Conservation (phyloP, 768 basidiomycete genomes). For the Sistotremastrum suecicum region DNA sequence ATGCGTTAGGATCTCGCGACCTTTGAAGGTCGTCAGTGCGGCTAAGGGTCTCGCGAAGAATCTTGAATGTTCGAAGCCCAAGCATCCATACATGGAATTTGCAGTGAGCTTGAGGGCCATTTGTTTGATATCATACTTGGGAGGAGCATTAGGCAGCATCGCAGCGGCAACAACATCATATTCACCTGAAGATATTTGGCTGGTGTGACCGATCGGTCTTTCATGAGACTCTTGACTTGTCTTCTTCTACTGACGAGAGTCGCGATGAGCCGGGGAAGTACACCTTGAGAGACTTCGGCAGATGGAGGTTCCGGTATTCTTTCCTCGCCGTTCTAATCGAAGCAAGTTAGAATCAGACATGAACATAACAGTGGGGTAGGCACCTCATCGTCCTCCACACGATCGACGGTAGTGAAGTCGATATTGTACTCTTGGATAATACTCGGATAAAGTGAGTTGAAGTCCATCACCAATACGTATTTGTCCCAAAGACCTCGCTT, state of each 20-base stretch:
- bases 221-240: constrained; percentile 91
- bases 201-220: constrained; percentile 56
- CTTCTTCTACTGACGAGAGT: constrained; percentile 82
- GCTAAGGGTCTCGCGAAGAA: constrained; percentile 97
- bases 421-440: constrained; percentile 99
- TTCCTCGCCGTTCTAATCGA: constrained; percentile 52
- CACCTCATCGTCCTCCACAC: constrained; percentile 39
- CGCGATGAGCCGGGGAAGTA: constrained; percentile 96
- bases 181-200: constrained; percentile 75
- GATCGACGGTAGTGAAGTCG: constrained; percentile 92
- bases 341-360: constrained; percentile 6
- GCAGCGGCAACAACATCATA: not conserved
- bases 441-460: constrained; percentile 97
- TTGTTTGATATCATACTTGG: constrained; percentile 91
- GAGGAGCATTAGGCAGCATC: not conserved
- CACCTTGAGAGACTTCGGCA: constrained; percentile 59
- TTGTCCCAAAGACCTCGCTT: constrained; percentile 95
- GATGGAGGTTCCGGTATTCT: constrained; percentile 82
- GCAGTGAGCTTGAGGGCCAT: constrained; percentile 95
- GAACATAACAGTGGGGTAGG: constrained; percentile 10
- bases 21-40: constrained; percentile 93
- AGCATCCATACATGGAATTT: constrained; percentile 99
- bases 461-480: constrained; percentile 98
- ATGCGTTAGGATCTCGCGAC: constrained; percentile 90
- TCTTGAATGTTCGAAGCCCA: constrained; percentile 92